A percentile compares a stretch with the other conserved stretches of the same genome.
These are phyloP conservation scores for Puccinellia tenuiflora DNA, from an alignment of 176 grass and related monocot species.

Conservation along the genomic window DNA sequence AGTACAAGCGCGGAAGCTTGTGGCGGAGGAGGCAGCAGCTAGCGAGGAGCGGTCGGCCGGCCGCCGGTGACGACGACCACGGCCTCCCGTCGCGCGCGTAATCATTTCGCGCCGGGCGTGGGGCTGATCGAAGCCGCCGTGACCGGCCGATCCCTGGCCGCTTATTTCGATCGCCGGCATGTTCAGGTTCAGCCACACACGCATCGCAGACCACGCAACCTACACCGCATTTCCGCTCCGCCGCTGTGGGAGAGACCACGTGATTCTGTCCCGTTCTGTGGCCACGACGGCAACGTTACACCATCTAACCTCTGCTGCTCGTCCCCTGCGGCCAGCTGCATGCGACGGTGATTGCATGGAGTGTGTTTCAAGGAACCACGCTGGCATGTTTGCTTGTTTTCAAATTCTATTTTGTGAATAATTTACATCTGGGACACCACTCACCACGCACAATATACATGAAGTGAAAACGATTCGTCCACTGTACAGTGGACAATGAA, in stretches of 20 bases:
- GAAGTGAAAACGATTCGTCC: neutral
- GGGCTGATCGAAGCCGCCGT: neutral
- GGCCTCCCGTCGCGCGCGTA: neutral
- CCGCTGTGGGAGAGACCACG: neutral
- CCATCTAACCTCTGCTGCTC: neutral
- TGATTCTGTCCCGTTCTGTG: neutral
- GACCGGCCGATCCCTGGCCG: neutral
- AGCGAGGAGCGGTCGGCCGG: neutral
- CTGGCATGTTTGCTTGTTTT: no score
- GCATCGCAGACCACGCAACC: neutral
- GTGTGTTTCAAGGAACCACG: neutral
- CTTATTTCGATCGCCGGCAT: constrained; percentile 4
- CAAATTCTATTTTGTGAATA: no score
- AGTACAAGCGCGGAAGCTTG: neutral
- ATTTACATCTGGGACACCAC: no score
- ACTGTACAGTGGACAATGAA: neutral
- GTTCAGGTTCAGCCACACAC: no score
- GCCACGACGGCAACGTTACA: neutral
- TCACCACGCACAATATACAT: neutral
- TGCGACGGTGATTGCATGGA: neutral
- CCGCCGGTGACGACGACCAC: neutral
- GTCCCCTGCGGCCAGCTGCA: neutral
- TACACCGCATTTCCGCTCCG: no score
- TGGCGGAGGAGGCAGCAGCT: neutral
- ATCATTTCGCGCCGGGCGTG: neutral